Base-by-base conservation (phyloP, 768 basidiomycete species). In the Rhizopogon rudus region DNA sequence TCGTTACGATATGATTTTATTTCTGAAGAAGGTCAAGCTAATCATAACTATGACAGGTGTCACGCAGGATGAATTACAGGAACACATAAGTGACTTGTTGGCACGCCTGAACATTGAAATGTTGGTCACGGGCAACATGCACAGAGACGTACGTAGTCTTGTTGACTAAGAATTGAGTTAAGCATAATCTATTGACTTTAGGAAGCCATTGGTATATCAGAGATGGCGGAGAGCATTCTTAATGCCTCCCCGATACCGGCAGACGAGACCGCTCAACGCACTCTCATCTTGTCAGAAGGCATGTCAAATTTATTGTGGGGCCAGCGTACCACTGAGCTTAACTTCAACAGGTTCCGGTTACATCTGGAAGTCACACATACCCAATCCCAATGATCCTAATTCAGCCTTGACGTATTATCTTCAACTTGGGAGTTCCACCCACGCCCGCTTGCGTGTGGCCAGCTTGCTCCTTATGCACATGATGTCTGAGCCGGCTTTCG, bases 401-500 rank as follows among this genome's bases (percentile, higher is more conserved):
- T 91, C 88, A 6, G 81, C 88, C 2, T 66, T 98, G 51, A 86
- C 88, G 3, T 98, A 97, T 73, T 93, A 88, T 67, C 72, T 90
- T 54, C 86, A 92, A 63, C 77, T 90, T 57, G 95, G 95, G 10
- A 77, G 84, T 40, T 66, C 84, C 33, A 74, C 75, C 6, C 83
- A 94, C 65, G 78, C 82, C 44, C 77, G 69, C 17, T 72, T 82
- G 10, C 85, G 94, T 3, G 85, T 90, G 25, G 77, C 78, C 1
- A 78, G 86, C 22, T 73, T 83, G 2, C 78, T 99, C 13, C 82
- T 98, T 22, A 79, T 79, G 0, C 92, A 95, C 61, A 88, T 98
- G 54, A 77, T 95, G 39, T 76, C 80, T n/a, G 97, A 99, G 63
- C 96, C 95, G 1, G 82, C 89, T 9, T 99, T 98, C 72, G 86